Conservation (phyloP, 1,139 yeast genomes). For the Kodamaea arcana region DNA sequence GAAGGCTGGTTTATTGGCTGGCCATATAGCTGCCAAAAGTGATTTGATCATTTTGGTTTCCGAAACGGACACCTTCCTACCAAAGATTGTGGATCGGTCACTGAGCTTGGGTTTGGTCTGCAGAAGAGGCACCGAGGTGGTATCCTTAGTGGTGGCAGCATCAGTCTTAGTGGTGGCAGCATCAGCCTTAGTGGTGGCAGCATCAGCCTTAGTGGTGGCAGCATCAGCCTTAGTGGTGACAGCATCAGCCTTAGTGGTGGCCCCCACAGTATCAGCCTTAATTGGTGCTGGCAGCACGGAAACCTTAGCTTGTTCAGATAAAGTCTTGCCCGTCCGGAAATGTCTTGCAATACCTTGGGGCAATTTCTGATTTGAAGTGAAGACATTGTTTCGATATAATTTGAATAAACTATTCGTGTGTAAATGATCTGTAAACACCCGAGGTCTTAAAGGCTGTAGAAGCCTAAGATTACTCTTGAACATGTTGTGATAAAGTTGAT, state of each 20-base stretch:
- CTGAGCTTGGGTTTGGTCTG: too few relatives aligned
- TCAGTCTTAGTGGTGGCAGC: too few relatives aligned
- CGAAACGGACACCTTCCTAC: conserved; percentile 34
- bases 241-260: too few relatives aligned
- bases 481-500: not conserved
- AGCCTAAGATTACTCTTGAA: conserved; percentile 1
- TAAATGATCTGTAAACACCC: not conserved
- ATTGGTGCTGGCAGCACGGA: not conserved
- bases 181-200: too few relatives aligned
- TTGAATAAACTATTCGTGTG: not conserved
- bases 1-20: conserved; percentile 66
- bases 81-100: conserved; percentile 11
- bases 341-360: not conserved
- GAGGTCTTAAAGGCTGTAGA: not conserved
- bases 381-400: not conserved
- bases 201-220: too few relatives aligned
- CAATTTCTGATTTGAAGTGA: not conserved
- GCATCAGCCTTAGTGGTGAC: too few relatives aligned
- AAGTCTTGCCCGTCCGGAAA: not conserved
- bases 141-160: too few relatives aligned
- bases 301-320: not conserved
- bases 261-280: not conserved
- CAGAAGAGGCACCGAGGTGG: too few relatives aligned
- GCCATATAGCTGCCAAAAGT: conserved; percentile 83
- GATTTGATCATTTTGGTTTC: conserved; percentile 61